These are phyloP conservation scores for Dendrocalamus latiflorus DNA, from an alignment of 202 grass and related monocot genomes.

Conservation along the genomic window DNA sequence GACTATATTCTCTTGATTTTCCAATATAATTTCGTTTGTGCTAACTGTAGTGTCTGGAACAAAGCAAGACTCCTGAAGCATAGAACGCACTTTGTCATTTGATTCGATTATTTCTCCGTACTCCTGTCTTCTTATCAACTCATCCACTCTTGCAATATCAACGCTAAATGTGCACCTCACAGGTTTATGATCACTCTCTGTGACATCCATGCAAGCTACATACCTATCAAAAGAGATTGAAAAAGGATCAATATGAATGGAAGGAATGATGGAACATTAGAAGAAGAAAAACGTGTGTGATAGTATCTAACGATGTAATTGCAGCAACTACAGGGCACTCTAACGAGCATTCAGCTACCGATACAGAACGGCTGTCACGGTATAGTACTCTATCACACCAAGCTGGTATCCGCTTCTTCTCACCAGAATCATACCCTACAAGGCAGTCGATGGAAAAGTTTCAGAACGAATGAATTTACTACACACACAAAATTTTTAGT, in stretches of 20 bases:
- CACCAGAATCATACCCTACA: conserved; percentile 93
- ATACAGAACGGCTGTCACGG: conserved; percentile 83
- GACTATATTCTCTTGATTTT: conserved; percentile 64
- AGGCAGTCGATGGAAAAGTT: conserved; percentile 30
- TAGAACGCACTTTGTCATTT: conserved; percentile 49
- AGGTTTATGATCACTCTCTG: conserved; percentile 55
- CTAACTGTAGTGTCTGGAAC: conserved; percentile 81
- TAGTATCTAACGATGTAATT: conserved; percentile 71
- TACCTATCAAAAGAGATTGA: conserved; percentile 56
- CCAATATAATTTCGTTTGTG: conserved; percentile 63
- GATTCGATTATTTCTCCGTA: conserved; percentile 74
- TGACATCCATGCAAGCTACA: conserved; percentile 93
- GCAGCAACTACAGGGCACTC: conserved; percentile 90
- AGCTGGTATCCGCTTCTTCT: conserved; percentile 96
- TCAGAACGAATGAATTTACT: conserved; percentile 4
- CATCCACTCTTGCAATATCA: conserved; percentile 82
- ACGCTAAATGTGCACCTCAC: conserved; percentile 90
- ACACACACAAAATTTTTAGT: background rate
- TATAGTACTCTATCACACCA: conserved; percentile 97
- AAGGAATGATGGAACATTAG: background rate
- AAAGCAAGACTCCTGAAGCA: conserved; percentile 60
- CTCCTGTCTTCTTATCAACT: conserved; percentile 79
- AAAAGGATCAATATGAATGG: conserved; percentile 19
- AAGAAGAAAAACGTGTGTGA: conserved; percentile 18
- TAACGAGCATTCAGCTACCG: conserved; percentile 75